Conservation (phyloP, 2,329 filamentous ascomycete genomes). For the Leptodontidium sp. region DNA sequence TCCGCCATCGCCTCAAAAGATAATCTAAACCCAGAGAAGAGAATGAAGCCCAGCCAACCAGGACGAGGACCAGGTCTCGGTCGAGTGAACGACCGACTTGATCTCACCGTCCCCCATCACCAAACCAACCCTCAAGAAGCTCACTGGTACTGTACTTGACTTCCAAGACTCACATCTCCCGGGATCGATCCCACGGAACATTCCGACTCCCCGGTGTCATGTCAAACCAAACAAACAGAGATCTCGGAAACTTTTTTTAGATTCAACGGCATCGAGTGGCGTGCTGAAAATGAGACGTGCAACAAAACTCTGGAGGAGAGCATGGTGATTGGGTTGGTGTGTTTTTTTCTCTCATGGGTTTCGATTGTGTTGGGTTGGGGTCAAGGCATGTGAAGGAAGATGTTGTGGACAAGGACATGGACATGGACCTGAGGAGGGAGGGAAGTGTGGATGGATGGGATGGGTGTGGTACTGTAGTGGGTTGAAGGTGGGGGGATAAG, state of each 20-base stretch:
- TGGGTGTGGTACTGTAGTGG: no score
- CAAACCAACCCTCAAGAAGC: no score
- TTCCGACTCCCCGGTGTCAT: background rate
- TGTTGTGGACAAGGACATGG: background rate
- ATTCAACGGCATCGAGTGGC: constrained; percentile 16
- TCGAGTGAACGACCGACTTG: no score
- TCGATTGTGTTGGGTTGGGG: no score
- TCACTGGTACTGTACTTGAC: no score
- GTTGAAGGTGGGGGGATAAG: background rate
- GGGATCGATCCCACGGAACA: no score
- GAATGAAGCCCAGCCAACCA: no score
- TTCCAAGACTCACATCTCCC: no score
- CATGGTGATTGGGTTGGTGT: constrained; percentile 9
- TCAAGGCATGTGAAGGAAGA: background rate
- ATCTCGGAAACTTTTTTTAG: background rate
- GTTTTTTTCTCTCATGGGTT: background rate
- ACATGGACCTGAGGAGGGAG: background rate
- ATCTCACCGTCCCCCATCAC: no score
- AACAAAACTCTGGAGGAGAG: constrained; percentile 18
- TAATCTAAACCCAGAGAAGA: no score
- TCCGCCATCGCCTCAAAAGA: no score
- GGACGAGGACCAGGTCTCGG: no score
- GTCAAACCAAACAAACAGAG: background rate
- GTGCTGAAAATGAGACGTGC: constrained; percentile 26
- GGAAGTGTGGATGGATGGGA: background rate